phyloP scores from a whole-genome alignment of 139 green algal genomes.

The Mychonastes homosphaera region DNA sequence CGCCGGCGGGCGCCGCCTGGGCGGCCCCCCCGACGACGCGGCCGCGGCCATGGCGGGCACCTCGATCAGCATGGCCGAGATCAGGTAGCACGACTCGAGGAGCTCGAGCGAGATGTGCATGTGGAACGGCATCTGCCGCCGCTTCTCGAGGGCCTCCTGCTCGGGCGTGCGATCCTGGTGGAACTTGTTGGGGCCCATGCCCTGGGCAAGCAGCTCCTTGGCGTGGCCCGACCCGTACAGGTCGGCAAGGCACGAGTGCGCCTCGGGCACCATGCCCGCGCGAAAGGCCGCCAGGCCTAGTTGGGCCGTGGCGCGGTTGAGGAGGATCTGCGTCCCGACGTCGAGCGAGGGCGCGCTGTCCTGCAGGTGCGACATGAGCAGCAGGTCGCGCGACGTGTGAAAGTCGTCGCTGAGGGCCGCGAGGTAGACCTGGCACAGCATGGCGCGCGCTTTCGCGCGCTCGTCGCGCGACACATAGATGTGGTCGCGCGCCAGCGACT shows the following conservation, averaged over 20 bases:
- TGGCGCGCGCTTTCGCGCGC: conserved; percentile 89
- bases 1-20: too few species aligned
- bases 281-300: conserved; percentile 91
- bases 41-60: too few species aligned
- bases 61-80: conserved; percentile 92
- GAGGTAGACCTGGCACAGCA: conserved; percentile 94
- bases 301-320: conserved; percentile 94
- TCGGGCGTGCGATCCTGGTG: conserved; percentile 79
- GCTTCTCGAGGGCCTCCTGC: conserved; percentile 93
- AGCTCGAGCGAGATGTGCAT: conserved; percentile 94
- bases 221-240: conserved; percentile 85
- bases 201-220: conserved; percentile 96
- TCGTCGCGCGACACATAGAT: conserved; percentile 92
- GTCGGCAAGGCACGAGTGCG: conserved; percentile 83
- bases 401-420: conserved; percentile 82
- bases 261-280: conserved; percentile 71
- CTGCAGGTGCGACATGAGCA: conserved; percentile 95
- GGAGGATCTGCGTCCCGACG: conserved; percentile 84
- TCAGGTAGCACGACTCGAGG: conserved; percentile 85
- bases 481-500: conserved; percentile 40
- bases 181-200: conserved; percentile 56
- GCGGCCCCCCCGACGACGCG: too few species aligned
- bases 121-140: conserved; percentile 97
- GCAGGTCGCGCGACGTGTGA: conserved; percentile 77
- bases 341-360: conserved; percentile 50